Percentiles rank a stretch among this genome's conserved stretches.
phyloP scores from a whole-genome alignment of 2,329 filamentous ascomycete genomes.

The Diaporthe sp. region DNA sequence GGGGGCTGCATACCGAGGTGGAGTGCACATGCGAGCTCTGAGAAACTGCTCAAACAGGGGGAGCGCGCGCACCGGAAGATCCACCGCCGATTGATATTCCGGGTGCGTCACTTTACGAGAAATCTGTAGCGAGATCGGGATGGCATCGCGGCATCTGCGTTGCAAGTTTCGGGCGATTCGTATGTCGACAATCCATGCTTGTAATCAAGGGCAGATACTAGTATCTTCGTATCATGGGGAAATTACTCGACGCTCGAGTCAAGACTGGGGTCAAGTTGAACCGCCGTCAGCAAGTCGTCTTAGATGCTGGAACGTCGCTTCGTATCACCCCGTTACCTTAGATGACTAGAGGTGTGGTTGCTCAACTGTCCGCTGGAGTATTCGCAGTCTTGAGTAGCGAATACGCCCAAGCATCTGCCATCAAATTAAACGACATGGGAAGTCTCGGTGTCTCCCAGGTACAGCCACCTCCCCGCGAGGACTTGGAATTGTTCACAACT shows the following conservation, averaged over 20 bases:
- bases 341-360: background rate
- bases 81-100: background rate
- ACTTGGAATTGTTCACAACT: background rate
- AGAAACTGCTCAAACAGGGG: conserved; percentile 7
- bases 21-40: background rate
- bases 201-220: background rate
- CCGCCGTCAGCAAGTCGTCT: background rate
- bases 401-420: background rate
- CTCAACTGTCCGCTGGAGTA: background rate
- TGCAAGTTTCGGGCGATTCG: background rate
- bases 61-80: background rate
- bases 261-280: background rate
- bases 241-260: background rate
- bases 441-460: background rate
- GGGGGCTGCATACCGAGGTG: background rate
- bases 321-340: background rate
- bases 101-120: background rate
- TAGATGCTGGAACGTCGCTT: background rate
- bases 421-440: background rate
- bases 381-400: background rate
- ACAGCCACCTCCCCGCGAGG: background rate
- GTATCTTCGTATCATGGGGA: background rate
- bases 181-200: background rate
- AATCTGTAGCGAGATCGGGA: background rate
- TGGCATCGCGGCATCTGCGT: background rate